A percentile compares a stretch with the other conserved stretches of the same genome.
Conservation (phyloP, 441 rosid genomes). For the Arabidopsis hybrid region DNA sequence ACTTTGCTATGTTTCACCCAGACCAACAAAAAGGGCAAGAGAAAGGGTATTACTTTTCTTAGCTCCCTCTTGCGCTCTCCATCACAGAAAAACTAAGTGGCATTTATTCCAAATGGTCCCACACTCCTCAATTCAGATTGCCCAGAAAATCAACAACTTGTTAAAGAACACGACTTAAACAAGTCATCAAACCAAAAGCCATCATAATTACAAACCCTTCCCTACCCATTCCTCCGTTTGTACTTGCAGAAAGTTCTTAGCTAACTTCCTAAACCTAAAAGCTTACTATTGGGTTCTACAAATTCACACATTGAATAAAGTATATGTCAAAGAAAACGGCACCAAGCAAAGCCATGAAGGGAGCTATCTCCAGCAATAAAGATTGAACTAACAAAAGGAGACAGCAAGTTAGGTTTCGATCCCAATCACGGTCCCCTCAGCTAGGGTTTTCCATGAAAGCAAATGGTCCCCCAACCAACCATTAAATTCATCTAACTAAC, state of each 20-base stretch:
- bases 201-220: constrained; percentile 11
- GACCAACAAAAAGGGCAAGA: constrained; percentile 28
- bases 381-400: constrained; percentile 7
- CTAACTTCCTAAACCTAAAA: constrained; percentile 12
- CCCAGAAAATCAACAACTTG: constrained; percentile 19
- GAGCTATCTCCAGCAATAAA: constrained; percentile 25
- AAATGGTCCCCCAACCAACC: constrained; percentile 21
- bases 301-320: constrained; percentile 2
- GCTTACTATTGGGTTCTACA: background rate
- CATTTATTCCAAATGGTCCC: constrained; percentile 39
- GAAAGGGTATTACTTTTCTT: constrained; percentile 16
- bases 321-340: constrained; percentile 34
- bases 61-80: constrained; percentile 37
- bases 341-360: constrained; percentile 14
- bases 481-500: constrained; percentile 16
- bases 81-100: constrained; percentile 45
- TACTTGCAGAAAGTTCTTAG: constrained; percentile 21
- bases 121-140: constrained; percentile 10
- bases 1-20: constrained; percentile 36
- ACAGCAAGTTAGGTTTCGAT: constrained; percentile 41
- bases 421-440: constrained; percentile 37
- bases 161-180: constrained; percentile 33
- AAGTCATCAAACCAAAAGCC: background rate
- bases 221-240: constrained; percentile 27
- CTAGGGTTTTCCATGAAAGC: constrained; percentile 21